Base-by-base conservation (phyloP, 495 filamentous ascomycete genomes). In the Staphylotrichum longicolle region DNA sequence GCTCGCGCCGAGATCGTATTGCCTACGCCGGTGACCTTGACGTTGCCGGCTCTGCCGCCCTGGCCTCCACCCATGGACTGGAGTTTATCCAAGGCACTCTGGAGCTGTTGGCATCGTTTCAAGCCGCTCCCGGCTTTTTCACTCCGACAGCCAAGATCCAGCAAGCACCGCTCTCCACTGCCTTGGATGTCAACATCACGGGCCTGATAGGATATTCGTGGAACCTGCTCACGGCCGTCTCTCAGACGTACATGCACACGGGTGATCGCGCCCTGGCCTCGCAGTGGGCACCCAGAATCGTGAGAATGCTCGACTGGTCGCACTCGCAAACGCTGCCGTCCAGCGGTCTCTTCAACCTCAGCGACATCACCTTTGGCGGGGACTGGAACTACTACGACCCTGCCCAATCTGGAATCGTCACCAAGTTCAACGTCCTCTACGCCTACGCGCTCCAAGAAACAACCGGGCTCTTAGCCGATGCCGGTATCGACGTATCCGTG, bases 341-440 rank as follows among this genome's bases (percentile, higher is more conserved):
- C 12, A 49, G 10, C 47, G 47, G 47, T 14, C 47, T 49, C 20
- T 49, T 49, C 47, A 49, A 49, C 47, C 47, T 49, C 27, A 49
- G 47, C 47, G 47, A 49, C 47, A 30, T 10, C 27, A 49, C 5
- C 20, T 49, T 49, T 10, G 47, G 47, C 15, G 47, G 47, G 14
- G 47, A 49, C 27, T 49, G 47, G 47, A 49, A 49, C n/a, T 49
- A 49, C 15, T 49, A 49, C 47, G 47, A 49, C 47, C 47, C 47
- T 1, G 47, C 47, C 27, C 47, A 49, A 30, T 49, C 47, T 27
- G 47, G 47, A 49, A 30, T 49, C 27, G 47, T 49, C 6, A 49
- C 47, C 47, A 49, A 49, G 47, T 49, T 49, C 10, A 49, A 49
- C 9, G 47, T 49, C 47, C 47, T 49, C 47, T 49, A 49, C 47